Evolutionary conservation across 2,329 filamentous ascomycete genomes (phyloP).

Genomic region (Botrytis hyacinthi): DNA sequence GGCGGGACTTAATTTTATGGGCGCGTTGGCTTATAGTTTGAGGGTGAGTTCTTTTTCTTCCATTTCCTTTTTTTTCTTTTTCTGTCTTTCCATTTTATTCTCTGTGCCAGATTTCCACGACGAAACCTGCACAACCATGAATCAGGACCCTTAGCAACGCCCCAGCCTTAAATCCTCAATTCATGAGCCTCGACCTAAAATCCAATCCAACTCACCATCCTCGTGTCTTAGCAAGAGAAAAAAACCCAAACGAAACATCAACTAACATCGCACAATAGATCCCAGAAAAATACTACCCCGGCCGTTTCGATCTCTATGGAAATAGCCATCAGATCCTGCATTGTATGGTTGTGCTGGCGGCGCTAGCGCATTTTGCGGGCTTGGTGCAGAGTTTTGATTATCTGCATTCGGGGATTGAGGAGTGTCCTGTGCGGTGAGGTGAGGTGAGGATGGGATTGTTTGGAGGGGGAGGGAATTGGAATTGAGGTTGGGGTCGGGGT

Average conservation of each 20-base stretch:
- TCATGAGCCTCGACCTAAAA: fast-evolving
- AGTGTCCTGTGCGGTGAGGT: not conserved
- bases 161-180: not conserved
- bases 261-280: slow-evolving; percentile 18
- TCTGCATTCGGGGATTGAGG: not conserved
- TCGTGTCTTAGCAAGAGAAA: fast-evolving
- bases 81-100: no score
- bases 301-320: slow-evolving; percentile 32
- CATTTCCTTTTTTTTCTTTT: not conserved
- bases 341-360: slow-evolving; percentile 36
- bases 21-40: slow-evolving; percentile 23
- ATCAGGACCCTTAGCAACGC: not conserved
- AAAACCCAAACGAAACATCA: not conserved
- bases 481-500: not conserved
- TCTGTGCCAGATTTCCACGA: fast-evolving
- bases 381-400: slow-evolving; percentile 15
- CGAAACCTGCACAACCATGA: not conserved
- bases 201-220: no score
- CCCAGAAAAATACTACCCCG: slow-evolving; percentile 34
- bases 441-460: not conserved
- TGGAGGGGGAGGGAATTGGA: not conserved
- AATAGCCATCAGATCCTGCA: slow-evolving; percentile 38
- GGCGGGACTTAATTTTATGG: slow-evolving; percentile 25
- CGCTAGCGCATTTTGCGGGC: slow-evolving; percentile 12
- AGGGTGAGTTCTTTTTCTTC: slow-evolving; percentile 8